Evolutionary conservation across 2,329 filamentous ascomycete species (phyloP).

Genomic region (Penicillium sp.): DNA sequence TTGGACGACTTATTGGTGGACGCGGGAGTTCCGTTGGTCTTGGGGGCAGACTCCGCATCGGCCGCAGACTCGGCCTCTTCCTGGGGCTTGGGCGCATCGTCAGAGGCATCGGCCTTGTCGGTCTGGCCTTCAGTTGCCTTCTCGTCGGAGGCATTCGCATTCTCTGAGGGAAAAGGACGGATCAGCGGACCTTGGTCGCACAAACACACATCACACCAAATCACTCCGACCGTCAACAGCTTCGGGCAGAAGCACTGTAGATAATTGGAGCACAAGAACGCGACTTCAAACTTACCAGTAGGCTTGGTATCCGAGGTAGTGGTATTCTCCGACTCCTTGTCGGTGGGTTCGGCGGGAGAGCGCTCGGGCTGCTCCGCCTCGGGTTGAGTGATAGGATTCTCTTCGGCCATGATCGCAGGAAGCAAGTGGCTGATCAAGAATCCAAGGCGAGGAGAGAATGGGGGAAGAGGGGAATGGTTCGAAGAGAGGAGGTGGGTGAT

Average conservation of each 20-base stretch:
- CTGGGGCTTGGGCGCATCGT: slow-evolving; percentile 26
- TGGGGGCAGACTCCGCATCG: slow-evolving; percentile 30
- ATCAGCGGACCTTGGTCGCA: slow-evolving; percentile 23
- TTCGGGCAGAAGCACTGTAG: not conserved
- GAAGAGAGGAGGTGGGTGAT: slow-evolving; percentile 22
- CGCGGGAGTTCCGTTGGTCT: slow-evolving; percentile 51
- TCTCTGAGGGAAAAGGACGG: slow-evolving; percentile 10
- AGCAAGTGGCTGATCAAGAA: slow-evolving; percentile 14
- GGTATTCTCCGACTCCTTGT: slow-evolving; percentile 29
- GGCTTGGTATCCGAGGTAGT: slow-evolving; percentile 19
- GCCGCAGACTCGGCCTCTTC: slow-evolving; percentile 24
- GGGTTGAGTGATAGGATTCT: slow-evolving; percentile 34
- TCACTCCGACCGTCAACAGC: not conserved
- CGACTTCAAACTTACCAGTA: slow-evolving; percentile 19
- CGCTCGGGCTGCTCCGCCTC: slow-evolving; percentile 35
- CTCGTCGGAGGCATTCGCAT: slow-evolving; percentile 26
- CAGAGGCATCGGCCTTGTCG: slow-evolving; percentile 28
- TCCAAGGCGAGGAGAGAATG: slow-evolving; percentile 16
- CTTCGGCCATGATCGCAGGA: slow-evolving; percentile 40
- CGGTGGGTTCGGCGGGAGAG: slow-evolving; percentile 28
- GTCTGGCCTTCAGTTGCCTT: slow-evolving; percentile 30
- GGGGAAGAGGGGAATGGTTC: slow-evolving; percentile 23
- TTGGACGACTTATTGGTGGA: slow-evolving; percentile 54
- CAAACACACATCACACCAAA: slow-evolving; percentile 4
- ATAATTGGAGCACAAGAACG: not conserved